phyloP scores from a whole-genome alignment of 2,329 filamentous ascomycete species.

The Epichloe typhina region DNA sequence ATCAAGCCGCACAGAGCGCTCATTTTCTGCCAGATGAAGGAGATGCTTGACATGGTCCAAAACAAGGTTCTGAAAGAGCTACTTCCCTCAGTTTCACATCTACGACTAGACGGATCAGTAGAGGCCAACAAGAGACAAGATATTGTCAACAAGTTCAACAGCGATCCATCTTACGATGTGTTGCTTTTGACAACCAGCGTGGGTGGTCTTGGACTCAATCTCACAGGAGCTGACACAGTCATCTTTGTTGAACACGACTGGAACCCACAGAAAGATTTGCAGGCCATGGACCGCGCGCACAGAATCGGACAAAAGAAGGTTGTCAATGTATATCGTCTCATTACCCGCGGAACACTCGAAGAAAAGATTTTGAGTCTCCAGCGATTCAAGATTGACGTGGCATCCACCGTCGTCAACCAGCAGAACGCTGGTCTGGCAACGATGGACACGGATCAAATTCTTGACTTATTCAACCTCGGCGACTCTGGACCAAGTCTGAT shows the following conservation, averaged over 20 bases:
- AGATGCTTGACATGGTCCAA: constrained; percentile 99
- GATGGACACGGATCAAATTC: constrained; percentile 97
- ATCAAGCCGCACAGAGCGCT: constrained; percentile 93
- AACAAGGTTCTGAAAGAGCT: constrained; percentile 81
- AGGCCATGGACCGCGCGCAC: constrained; percentile 97
- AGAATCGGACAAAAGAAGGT: constrained; percentile 99
- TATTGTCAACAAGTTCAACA: constrained; percentile 98
- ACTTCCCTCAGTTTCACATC: constrained; percentile 82
- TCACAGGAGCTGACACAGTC: constrained; percentile 94
- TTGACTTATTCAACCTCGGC: constrained; percentile 88
- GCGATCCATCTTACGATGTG: constrained; percentile 91
- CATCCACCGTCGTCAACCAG: constrained; percentile 95
- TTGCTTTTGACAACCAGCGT: constrained; percentile 89
- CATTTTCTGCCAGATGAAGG: constrained; percentile 99
- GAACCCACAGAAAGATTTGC: constrained; percentile 97
- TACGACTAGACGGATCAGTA: constrained; percentile 87
- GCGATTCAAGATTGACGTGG: constrained; percentile 98
- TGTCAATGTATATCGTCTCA: constrained; percentile 94
- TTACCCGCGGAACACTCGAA: constrained; percentile 89
- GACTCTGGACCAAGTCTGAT: constrained; percentile 59
- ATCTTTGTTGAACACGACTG: constrained; percentile 99
- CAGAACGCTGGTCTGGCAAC: constrained; percentile 88
- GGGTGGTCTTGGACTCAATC: constrained; percentile 83
- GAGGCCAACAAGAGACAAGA: constrained; percentile 90
- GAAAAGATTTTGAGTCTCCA: constrained; percentile 98